phyloP scores from a whole-genome alignment of 345 rosid genomes.

The Eucalyptus cloeziana region DNA sequence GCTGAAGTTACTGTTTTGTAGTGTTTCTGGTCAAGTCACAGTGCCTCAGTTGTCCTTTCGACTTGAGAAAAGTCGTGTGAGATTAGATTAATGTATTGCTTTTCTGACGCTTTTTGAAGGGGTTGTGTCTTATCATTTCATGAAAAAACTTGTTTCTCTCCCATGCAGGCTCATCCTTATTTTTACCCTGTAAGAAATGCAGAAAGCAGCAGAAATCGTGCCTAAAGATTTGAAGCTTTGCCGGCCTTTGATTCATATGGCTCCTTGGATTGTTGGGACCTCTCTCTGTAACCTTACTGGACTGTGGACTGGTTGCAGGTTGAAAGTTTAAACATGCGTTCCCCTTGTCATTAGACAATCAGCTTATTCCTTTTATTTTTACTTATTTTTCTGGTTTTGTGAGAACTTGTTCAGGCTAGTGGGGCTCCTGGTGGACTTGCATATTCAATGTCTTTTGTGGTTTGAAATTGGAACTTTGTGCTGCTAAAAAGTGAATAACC shows the following conservation, averaged over 20 bases:
- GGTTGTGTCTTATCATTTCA: not conserved
- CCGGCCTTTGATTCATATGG: not conserved
- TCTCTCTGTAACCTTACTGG: not conserved
- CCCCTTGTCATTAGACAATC: not conserved
- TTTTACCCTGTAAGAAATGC: conserved; percentile 83
- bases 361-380: not conserved
- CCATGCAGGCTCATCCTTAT: conserved; percentile 78
- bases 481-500: not conserved
- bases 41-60: not conserved
- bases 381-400: not conserved
- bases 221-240: conserved; percentile 6
- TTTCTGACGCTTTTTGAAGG: not conserved
- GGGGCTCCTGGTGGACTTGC: not conserved
- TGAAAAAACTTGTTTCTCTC: not conserved
- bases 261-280: not conserved
- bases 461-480: not conserved
- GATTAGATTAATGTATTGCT: not conserved
- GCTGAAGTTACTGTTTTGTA: not conserved
- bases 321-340: not conserved
- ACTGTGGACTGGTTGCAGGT: not conserved
- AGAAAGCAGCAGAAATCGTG: conserved; percentile 64
- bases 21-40: not conserved
- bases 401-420: not conserved
- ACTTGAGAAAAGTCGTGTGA: not conserved
- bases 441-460: not conserved